Evolutionary conservation across 441 rosid genomes (phyloP).

Genomic region (Metrosideros polymorpha): DNA sequence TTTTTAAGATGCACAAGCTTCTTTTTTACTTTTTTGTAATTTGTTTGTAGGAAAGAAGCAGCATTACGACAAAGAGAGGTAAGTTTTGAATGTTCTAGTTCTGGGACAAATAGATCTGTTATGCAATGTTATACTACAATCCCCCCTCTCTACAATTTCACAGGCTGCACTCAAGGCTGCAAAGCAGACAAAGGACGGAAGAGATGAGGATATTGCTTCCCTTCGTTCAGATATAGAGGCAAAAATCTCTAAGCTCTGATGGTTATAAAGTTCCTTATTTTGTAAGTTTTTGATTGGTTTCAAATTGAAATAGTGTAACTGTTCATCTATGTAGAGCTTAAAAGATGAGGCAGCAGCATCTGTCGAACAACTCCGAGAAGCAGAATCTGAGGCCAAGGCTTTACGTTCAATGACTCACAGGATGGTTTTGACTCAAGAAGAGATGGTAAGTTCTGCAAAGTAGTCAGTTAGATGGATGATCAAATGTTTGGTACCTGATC

Average conservation of each 20-base stretch:
- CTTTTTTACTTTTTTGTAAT: neutral
- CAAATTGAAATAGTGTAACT: neutral
- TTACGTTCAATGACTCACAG: slow-evolving; percentile 83
- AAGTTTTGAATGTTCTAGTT: neutral
- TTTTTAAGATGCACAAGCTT: neutral
- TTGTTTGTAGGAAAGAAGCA: slow-evolving; percentile 77
- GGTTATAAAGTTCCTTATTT: neutral
- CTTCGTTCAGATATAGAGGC: slow-evolving; percentile 78
- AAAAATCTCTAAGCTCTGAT: neutral
- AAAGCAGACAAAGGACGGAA: slow-evolving; percentile 33
- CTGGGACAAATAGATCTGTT: neutral
- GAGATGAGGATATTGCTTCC: slow-evolving; percentile 56
- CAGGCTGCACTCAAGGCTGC: slow-evolving; percentile 48
- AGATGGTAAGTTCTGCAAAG: slow-evolving; percentile 53
- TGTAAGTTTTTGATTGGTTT: neutral
- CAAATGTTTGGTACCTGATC: neutral
- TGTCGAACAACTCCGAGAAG: slow-evolving; percentile 58
- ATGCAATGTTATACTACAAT: neutral
- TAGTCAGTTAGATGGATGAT: neutral
- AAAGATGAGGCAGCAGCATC: slow-evolving; percentile 64
- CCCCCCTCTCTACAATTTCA: neutral
- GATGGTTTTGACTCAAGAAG: slow-evolving; percentile 92
- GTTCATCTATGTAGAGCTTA: slow-evolving; percentile 31
- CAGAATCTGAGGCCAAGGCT: slow-evolving; percentile 74
- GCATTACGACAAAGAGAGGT: slow-evolving; percentile 94